phyloP scores from a whole-genome alignment of 306 rosid species.

The Rosa chinensis region DNA sequence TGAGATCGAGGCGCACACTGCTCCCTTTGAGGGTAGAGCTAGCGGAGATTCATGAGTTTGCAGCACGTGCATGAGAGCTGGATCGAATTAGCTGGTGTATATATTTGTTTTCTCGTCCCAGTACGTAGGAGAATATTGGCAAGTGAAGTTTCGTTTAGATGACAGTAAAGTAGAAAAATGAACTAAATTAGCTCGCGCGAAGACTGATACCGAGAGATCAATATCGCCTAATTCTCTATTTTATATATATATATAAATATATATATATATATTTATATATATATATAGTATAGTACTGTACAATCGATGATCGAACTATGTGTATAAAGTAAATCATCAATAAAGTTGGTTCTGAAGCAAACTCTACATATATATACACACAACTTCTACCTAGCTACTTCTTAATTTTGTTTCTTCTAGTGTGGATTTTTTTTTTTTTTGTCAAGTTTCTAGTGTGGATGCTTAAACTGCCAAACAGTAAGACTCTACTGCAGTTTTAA shows the following conservation, averaged over 20 bases:
- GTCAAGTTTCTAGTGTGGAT: not conserved
- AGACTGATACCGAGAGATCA: too few relatives aligned
- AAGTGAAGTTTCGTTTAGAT: not conserved
- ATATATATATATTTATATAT: too few relatives aligned
- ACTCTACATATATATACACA: not conserved
- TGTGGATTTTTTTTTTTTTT: too few relatives aligned
- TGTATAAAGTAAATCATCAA: not conserved
- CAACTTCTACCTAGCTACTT: not conserved
- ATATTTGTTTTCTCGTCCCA: not conserved
- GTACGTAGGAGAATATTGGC: not conserved
- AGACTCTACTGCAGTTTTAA: not conserved
- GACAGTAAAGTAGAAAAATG: not conserved
- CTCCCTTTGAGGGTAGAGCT: not conserved
- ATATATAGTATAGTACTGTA: not conserved
- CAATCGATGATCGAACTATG: not conserved
- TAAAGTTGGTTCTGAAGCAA: not conserved
- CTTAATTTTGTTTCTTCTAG: not conserved
- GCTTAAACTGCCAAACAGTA: not conserved
- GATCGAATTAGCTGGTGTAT: not conserved
- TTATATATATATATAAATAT: too few relatives aligned
- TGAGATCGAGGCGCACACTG: not conserved
- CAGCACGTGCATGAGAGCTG: not conserved
- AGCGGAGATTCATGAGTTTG: not conserved
- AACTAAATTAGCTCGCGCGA: not conserved
- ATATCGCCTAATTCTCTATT: too few relatives aligned